phyloP scores from a whole-genome alignment of 495 filamentous ascomycete genomes.

The Penicillium dipodomyicola region DNA sequence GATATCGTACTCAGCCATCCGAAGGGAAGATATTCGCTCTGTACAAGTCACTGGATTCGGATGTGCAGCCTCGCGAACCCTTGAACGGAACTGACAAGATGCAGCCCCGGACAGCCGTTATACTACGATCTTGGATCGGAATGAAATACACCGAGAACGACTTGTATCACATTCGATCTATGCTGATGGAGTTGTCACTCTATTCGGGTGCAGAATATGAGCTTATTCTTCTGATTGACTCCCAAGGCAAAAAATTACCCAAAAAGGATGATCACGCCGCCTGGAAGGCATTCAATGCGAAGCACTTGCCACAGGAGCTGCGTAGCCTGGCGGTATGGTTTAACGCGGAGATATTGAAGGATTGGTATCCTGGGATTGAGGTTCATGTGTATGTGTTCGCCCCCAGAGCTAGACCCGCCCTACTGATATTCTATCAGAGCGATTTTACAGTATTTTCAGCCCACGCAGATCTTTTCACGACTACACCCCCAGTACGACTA shows the following conservation, averaged over 20 bases:
- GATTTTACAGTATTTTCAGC: constrained; percentile 26
- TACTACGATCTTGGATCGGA: constrained; percentile 66
- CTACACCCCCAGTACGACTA: constrained; percentile 62
- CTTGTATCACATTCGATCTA: constrained; percentile 62
- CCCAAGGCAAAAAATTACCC: constrained; percentile 52
- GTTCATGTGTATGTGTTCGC: constrained; percentile 14
- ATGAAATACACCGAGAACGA: constrained; percentile 69
- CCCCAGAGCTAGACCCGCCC: neutral
- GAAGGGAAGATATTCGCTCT: constrained; percentile 1
- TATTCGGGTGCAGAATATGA: constrained; percentile 72
- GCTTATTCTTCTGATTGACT: constrained; percentile 68
- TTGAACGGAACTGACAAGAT: neutral
- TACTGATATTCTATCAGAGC: constrained; percentile 13
- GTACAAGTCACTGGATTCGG: neutral
- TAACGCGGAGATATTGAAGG: constrained; percentile 35
- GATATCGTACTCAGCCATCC: constrained; percentile 35
- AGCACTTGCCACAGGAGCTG: constrained; percentile 61
- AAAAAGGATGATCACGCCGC: constrained; percentile 43
- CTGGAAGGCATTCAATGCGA: constrained; percentile 42
- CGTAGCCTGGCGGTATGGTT: constrained; percentile 63
- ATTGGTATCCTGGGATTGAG: constrained; percentile 20
- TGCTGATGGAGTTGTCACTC: constrained; percentile 68
- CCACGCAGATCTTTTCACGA: constrained; percentile 45
- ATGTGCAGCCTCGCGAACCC: neutral
- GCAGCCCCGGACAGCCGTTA: constrained; percentile 57